These are phyloP conservation scores for Coemansia sp. DNA, from an alignment of 192 early-diverging fungal species.

Conservation along the genomic window DNA sequence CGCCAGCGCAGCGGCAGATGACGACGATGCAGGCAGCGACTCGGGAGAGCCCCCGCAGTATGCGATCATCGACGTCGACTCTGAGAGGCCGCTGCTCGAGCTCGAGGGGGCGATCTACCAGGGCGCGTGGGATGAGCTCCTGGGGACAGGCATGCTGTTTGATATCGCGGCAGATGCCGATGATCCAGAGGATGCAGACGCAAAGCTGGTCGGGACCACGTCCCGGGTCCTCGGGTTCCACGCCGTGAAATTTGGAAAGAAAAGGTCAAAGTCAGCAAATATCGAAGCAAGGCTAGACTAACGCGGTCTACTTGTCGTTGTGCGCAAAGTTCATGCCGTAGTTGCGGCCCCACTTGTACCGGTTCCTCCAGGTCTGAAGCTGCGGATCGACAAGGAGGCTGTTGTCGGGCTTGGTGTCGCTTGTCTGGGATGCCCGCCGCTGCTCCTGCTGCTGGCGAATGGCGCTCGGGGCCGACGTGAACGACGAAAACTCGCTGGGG, in stretches of 20 bases:
- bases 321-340: slow-evolving; percentile 49
- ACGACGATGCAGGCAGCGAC: neutral
- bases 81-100: slow-evolving; percentile 32
- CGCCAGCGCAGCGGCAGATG: neutral
- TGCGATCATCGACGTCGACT: slow-evolving; percentile 32
- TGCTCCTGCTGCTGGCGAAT: slow-evolving; percentile 9
- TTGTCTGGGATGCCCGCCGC: slow-evolving; percentile 8
- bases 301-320: slow-evolving; percentile 19
- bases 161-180: slow-evolving; percentile 4
- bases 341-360: slow-evolving; percentile 45
- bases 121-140: slow-evolving; percentile 26
- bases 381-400: slow-evolving; percentile 35
- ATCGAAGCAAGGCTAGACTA: neutral
- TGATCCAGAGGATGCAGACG: neutral
- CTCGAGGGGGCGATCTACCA: slow-evolving; percentile 33
- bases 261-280: neutral
- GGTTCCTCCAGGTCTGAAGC: slow-evolving; percentile 40
- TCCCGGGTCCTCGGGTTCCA: slow-evolving; percentile 26
- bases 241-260: slow-evolving; percentile 10
- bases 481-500: slow-evolving; percentile 42
- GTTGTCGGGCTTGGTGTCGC: slow-evolving; percentile 23
- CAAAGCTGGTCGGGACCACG: slow-evolving; percentile 19
- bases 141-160: slow-evolving; percentile 35
- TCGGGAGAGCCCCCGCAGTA: slow-evolving; percentile 12
- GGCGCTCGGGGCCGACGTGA: slow-evolving; percentile 27